Percentiles rank a stretch among this genome's conserved stretches.
These are phyloP conservation scores for Jamesozyma jinghongensis DNA, from an alignment of 805 yeast species.

Conservation along the genomic window DNA sequence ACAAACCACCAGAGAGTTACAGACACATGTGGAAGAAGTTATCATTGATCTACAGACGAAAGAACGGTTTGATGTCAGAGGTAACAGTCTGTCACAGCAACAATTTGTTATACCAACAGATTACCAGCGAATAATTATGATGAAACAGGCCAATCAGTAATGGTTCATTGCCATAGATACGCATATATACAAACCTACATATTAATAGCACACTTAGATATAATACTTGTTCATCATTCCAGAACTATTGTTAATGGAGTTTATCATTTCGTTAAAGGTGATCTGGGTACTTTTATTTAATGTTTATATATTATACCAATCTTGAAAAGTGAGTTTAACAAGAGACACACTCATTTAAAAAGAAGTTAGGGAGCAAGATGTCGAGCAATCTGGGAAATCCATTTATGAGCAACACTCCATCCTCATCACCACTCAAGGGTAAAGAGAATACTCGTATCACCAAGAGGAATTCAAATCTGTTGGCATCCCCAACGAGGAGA, in stretches of 20 bases:
- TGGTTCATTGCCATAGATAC: neutral
- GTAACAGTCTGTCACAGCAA: constrained; percentile 41
- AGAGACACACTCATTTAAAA: neutral
- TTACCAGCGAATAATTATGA: constrained; percentile 28
- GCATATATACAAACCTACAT: neutral
- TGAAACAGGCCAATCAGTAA: constrained; percentile 6
- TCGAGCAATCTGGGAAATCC: constrained; percentile 16
- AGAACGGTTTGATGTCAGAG: constrained; percentile 65
- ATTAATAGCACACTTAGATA: neutral
- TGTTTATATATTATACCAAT: neutral
- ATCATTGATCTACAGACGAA: constrained; percentile 54
- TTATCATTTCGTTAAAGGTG: too few relatives aligned
- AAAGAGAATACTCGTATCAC: constrained; percentile 2
- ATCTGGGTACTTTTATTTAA: too few relatives aligned
- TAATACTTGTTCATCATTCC: too few relatives aligned
- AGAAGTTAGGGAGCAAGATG: neutral
- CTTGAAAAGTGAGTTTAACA: neutral
- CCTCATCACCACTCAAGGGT: constrained; percentile 26
- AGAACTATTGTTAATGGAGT: too few relatives aligned
- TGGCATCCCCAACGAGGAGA: constrained; percentile 26
- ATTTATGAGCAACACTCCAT: constrained; percentile 28
- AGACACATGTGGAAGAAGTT: constrained; percentile 54
- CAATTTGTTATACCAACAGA: constrained; percentile 55
- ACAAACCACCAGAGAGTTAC: constrained; percentile 45
- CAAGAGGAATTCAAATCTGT: constrained; percentile 15